phyloP scores from a whole-genome alignment of 495 filamentous ascomycete genomes.

The Aspergillus saccharolyticus region DNA sequence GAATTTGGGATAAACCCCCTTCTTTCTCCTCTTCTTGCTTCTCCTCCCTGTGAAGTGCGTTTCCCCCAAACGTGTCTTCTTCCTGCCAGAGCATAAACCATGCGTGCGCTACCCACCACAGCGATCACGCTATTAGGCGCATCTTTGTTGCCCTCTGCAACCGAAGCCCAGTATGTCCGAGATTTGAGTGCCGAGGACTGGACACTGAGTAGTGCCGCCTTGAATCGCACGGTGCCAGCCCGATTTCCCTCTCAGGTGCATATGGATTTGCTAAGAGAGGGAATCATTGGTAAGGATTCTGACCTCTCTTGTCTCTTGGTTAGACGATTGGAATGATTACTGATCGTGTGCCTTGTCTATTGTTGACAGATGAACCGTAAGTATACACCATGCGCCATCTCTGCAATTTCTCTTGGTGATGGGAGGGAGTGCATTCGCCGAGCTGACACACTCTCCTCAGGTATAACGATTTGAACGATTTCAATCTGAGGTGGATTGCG shows the following conservation, averaged over 20 bases:
- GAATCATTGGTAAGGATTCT: constrained; percentile 40
- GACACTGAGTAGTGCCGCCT: constrained; percentile 48
- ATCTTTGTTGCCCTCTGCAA: background rate
- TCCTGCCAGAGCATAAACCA: no score
- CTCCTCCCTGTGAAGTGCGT: background rate
- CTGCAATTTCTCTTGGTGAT: no score
- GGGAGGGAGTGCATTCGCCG: no score
- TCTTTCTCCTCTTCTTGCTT: background rate
- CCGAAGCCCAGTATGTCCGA: constrained; percentile 32
- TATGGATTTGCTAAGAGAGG: constrained; percentile 52
- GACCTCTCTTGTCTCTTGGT: background rate
- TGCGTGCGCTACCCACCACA: background rate
- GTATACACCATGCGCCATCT: background rate
- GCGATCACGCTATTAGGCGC: background rate
- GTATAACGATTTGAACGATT: constrained; percentile 56
- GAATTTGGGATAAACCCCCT: background rate
- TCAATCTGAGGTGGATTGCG: constrained; percentile 57
- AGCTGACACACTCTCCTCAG: constrained; percentile 21
- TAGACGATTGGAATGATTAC: background rate
- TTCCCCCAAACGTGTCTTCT: no score
- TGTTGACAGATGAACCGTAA: constrained; percentile 44
- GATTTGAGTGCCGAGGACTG: constrained; percentile 50
- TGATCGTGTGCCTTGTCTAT: constrained; percentile 3
- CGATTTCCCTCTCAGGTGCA: constrained; percentile 60
- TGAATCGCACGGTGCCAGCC: constrained; percentile 54